phyloP scores from a whole-genome alignment of 2,329 filamentous ascomycete genomes.

The Shiraia sp. region DNA sequence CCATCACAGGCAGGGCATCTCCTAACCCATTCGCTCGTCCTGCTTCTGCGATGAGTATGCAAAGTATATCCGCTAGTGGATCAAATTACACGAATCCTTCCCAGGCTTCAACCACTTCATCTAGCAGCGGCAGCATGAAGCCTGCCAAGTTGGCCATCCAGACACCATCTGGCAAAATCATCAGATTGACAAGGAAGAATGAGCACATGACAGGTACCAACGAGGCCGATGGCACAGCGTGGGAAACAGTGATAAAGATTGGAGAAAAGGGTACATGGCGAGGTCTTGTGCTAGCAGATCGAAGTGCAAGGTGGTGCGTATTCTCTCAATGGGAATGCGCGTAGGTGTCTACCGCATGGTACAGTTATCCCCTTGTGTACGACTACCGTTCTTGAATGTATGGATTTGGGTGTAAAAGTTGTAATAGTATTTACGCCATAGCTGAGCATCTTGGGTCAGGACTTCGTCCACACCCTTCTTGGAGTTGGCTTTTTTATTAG shows the following conservation, averaged over 20 bases:
- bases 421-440: not conserved
- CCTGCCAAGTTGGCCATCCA: slow-evolving; percentile 96
- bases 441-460: not conserved
- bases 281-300: slow-evolving; percentile 78
- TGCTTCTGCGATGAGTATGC: slow-evolving; percentile 63
- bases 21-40: slow-evolving; percentile 60
- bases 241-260: slow-evolving; percentile 92
- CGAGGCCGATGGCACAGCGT: slow-evolving; percentile 73
- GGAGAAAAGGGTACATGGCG: slow-evolving; percentile 81
- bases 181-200: slow-evolving; percentile 81
- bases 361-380: slow-evolving; percentile 1
- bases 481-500: slow-evolving; percentile 5
- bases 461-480: too few species aligned
- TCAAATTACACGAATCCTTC: slow-evolving; percentile 61
- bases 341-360: not conserved
- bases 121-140: slow-evolving; percentile 66
- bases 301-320: slow-evolving; percentile 87
- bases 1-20: slow-evolving; percentile 51
- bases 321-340: slow-evolving; percentile 75
- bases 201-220: slow-evolving; percentile 61
- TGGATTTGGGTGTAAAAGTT: not conserved
- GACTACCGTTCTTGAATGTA: slow-evolving; percentile 1
- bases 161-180: slow-evolving; percentile 90
- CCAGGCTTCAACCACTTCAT: slow-evolving; percentile 59
- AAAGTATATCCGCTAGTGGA: slow-evolving; percentile 57